phyloP scores from a whole-genome alignment of 495 filamentous ascomycete species.

The Trichoderma asperelloides region DNA sequence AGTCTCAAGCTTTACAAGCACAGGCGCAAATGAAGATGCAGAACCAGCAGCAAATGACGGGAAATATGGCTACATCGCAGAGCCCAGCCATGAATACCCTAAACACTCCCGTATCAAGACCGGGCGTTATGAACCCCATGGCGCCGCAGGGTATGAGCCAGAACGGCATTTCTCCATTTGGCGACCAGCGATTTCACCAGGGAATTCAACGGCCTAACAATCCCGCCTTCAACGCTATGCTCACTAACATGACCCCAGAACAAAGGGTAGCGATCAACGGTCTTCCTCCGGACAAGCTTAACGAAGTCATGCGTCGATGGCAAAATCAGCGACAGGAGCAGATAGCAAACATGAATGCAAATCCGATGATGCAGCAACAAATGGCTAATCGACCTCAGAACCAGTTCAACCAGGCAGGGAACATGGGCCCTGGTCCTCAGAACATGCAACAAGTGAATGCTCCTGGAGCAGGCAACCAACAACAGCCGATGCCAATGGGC shows the following conservation, averaged over 20 bases:
- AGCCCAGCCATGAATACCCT: constrained; percentile 43
- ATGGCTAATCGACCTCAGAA: constrained; percentile 12
- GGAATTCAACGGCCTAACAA: constrained; percentile 22
- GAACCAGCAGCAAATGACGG: constrained; percentile 37
- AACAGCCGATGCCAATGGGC: background rate
- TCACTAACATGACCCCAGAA: constrained; percentile 24
- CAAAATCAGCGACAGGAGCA: constrained; percentile 15
- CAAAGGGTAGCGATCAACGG: constrained; percentile 19
- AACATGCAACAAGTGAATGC: constrained; percentile 15
- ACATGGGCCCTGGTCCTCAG: background rate
- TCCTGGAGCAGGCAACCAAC: background rate
- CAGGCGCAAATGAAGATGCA: constrained; percentile 36
- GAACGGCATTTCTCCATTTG: constrained; percentile 24
- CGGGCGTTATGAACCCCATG: constrained; percentile 19
- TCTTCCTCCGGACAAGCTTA: constrained; percentile 31
- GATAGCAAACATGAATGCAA: constrained; percentile 6
- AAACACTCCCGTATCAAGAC: constrained; percentile 38
- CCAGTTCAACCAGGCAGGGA: constrained; percentile 15
- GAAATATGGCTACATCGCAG: constrained; percentile 35
- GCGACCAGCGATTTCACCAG: constrained; percentile 37
- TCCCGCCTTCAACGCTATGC: constrained; percentile 27
- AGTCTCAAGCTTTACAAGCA: constrained; percentile 27
- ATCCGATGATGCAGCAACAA: constrained; percentile 9
- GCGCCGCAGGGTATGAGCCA: constrained; percentile 27
- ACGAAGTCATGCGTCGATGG: constrained; percentile 35